Evolutionary conservation across 352 stramenopile species (phyloP), one percentile per base, ranked within the genome.

Genomic region (Globisporangium cystogenes): DNA sequence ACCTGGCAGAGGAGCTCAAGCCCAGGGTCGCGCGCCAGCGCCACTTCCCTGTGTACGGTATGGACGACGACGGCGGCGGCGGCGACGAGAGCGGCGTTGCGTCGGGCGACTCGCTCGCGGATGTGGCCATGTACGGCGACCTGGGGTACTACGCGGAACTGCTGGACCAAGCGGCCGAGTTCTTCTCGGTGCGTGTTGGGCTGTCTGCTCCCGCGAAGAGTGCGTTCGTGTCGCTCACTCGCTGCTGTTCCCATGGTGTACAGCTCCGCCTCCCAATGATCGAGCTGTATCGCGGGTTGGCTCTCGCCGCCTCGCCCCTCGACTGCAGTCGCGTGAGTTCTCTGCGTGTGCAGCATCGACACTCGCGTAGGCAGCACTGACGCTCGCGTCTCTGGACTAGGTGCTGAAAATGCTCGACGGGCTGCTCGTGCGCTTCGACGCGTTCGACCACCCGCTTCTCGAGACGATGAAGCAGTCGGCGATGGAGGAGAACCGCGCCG

Each of bases 261-360:
- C 48, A 91, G 81, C 67, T 92, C 33, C 82, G 82, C 18, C 45
- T 82, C 18, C 76, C 79, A 0, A 88, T 90, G 77, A 70, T 93
- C 35, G 65, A 82, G 33, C 50, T 88, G 18, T 93, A 93, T 59
- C 77, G 82, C 36, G 65, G 60, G 0, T 53, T 90, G 35, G 79
- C 79, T 20, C 75, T 76, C 20, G 62, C 74, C 1, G 62, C 56
- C 4, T 63, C 69, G 16, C 73, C 76, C 35, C 74, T 77, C 40
- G 70, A 92, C 37, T 90, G 87, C 49, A 39, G 62, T 15, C 66
- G 46, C 23, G 79, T 90, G 73, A 51, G 59, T 60, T 7, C 14
- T 7, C 14, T 39, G 12, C 8, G 31, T 18, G 33, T 39, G 33
- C 5, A 12, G 33, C 14, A 18, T 39, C 18, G 11, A 18, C 33